Percentiles rank a stretch among this genome's conserved stretches.
Conservation (phyloP, 2,329 filamentous ascomycete species). For the Talaromyces sp. region DNA sequence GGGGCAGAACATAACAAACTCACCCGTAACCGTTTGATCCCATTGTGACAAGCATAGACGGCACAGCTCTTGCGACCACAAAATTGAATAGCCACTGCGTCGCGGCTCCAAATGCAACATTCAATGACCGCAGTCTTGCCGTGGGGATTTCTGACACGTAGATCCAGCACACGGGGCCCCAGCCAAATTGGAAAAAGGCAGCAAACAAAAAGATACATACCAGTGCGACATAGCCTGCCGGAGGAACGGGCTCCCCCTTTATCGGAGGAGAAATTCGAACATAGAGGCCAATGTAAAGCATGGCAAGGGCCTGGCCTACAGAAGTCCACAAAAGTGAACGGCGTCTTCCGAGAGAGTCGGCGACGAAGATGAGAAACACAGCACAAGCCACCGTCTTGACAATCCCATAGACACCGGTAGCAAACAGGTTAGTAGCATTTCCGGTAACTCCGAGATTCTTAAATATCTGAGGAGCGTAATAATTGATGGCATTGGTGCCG, state of each 20-base stretch:
- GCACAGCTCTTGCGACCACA: slow-evolving; percentile 59
- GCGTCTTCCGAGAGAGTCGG: slow-evolving; percentile 64
- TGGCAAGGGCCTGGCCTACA: slow-evolving; percentile 55
- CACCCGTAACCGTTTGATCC: slow-evolving; percentile 9
- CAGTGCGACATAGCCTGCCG: slow-evolving; percentile 62
- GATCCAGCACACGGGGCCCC: slow-evolving; percentile 67
- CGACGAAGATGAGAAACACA: slow-evolving; percentile 60
- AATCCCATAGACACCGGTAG: slow-evolving; percentile 68
- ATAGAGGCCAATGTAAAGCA: slow-evolving; percentile 69
- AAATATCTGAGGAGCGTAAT: slow-evolving; percentile 68
- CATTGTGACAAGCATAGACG: slow-evolving; percentile 49
- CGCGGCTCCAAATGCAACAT: slow-evolving; percentile 61
- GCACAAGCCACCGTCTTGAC: slow-evolving; percentile 63
- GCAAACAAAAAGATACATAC: slow-evolving; percentile 47
- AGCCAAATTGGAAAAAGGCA: slow-evolving; percentile 34
- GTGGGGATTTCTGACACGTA: slow-evolving; percentile 65
- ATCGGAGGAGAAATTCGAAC: slow-evolving; percentile 50
- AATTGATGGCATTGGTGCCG: slow-evolving; percentile 56
- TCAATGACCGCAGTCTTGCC: slow-evolving; percentile 57
- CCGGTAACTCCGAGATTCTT: slow-evolving; percentile 56
- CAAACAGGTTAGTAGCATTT: slow-evolving; percentile 58
- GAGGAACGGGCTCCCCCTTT: slow-evolving; percentile 46
- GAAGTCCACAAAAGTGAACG: slow-evolving; percentile 60
- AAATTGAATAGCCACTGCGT: slow-evolving; percentile 71
- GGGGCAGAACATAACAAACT: neutral